These are phyloP conservation scores for Claviceps pazoutovae DNA, from an alignment of 2,329 filamentous ascomycete species.

Conservation along the genomic window DNA sequence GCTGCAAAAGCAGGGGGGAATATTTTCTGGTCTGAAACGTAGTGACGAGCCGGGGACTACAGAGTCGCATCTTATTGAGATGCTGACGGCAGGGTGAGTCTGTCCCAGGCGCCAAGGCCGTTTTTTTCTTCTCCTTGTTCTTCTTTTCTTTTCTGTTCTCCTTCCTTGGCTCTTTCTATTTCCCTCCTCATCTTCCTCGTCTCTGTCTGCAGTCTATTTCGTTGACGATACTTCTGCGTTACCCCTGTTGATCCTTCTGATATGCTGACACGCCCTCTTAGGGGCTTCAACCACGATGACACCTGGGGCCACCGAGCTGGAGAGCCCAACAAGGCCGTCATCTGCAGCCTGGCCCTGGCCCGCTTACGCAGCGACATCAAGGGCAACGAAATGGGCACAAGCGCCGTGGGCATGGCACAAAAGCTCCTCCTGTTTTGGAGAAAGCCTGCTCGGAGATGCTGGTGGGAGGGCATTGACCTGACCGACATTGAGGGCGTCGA, in stretches of 20 bases:
- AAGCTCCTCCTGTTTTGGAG: conserved; percentile 96
- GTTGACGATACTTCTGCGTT: no score
- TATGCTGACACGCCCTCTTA: conserved; percentile 21
- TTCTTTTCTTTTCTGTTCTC: neutral
- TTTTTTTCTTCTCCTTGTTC: neutral
- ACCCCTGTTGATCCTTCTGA: neutral
- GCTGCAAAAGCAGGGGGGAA: conserved; percentile 79
- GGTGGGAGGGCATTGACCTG: conserved; percentile 97
- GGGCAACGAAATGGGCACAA: conserved; percentile 59
- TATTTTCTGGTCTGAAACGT: conserved; percentile 88
- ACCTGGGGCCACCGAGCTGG: conserved; percentile 92
- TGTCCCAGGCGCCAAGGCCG: neutral
- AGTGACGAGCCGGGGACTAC: conserved; percentile 94
- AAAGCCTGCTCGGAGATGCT: conserved; percentile 89
- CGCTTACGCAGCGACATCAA: conserved; percentile 85
- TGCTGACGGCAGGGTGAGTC: conserved; percentile 91
- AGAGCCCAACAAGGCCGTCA: conserved; percentile 95
- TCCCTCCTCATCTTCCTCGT: neutral
- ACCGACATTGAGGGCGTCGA: conserved; percentile 80
- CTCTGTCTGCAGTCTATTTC: no score
- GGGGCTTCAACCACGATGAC: conserved; percentile 93
- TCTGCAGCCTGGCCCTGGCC: conserved; percentile 89
- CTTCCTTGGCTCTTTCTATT: neutral
- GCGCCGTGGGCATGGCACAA: conserved; percentile 92
- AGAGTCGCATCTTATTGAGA: conserved; percentile 96